Percentiles rank a stretch among this genome's conserved stretches.
These are phyloP conservation scores for Pichia gijzeniarum DNA, from an alignment of 805 yeast species.

Conservation along the genomic window DNA sequence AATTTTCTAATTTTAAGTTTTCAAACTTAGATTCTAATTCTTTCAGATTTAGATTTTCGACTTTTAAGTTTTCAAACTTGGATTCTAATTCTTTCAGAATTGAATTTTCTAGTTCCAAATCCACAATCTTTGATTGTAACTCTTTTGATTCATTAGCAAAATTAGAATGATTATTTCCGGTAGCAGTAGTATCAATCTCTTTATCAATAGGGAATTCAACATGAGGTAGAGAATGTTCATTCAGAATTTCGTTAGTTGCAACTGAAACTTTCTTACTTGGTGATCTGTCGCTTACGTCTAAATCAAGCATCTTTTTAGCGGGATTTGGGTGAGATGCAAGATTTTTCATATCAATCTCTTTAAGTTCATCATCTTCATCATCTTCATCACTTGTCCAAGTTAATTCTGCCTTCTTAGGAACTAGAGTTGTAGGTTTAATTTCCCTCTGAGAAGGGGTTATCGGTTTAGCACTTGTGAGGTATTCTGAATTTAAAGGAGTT, in stretches of 20 bases:
- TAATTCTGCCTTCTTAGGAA: slow-evolving; percentile 79
- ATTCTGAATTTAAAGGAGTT: slow-evolving; percentile 14
- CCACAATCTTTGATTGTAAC: neutral
- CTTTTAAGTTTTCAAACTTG: neutral
- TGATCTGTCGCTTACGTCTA: slow-evolving; percentile 5
- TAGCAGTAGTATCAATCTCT: slow-evolving; percentile 2
- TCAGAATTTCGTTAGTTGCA: slow-evolving; percentile 14
- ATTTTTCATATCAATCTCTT: neutral
- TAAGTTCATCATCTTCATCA: slow-evolving; percentile 35
- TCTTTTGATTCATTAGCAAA: neutral
- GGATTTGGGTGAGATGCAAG: too few species aligned
- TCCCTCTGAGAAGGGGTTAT: slow-evolving; percentile 30
- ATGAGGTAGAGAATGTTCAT: slow-evolving; percentile 12
- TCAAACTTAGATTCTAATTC: neutral
- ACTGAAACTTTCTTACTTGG: slow-evolving; percentile 11
- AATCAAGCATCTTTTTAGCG: neutral
- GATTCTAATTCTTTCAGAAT: slow-evolving; percentile 2
- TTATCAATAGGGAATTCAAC: slow-evolving; percentile 12
- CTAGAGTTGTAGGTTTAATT: slow-evolving; percentile 56
- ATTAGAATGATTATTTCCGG: neutral
- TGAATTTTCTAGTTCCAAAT: slow-evolving; percentile 11
- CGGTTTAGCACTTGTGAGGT: neutral
- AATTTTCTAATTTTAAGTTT: slow-evolving; percentile 10
- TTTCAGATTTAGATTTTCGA: too few species aligned
- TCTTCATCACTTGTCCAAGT: slow-evolving; percentile 89